phyloP scores from a whole-genome alignment of 2,329 filamentous ascomycete genomes.

The Thelonectria rubi region DNA sequence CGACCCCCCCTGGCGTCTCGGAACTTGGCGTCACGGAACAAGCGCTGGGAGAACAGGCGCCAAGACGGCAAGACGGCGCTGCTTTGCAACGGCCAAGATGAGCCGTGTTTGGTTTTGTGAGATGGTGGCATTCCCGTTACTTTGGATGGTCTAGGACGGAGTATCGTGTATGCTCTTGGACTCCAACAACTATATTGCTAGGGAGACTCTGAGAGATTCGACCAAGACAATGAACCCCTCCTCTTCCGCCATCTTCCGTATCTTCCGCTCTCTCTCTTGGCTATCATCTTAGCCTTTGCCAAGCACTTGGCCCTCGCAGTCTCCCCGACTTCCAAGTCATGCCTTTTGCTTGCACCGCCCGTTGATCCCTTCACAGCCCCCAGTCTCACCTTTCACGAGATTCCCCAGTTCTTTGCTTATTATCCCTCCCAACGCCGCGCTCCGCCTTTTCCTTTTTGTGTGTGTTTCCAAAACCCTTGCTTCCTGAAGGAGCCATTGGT shows the following conservation, averaged over 20 bases:
- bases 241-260: neutral
- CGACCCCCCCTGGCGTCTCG: slow-evolving; percentile 1
- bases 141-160: too few relatives aligned
- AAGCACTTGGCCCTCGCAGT: neutral
- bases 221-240: too few relatives aligned
- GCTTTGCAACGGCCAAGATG: neutral
- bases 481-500: neutral
- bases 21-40: slow-evolving; percentile 2
- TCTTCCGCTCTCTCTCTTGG: neutral
- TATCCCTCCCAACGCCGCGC: neutral
- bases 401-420: neutral
- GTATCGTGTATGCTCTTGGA: too few relatives aligned
- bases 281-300: neutral
- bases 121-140: neutral
- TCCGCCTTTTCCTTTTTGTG: neutral
- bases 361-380: neutral
- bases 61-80: slow-evolving; percentile 26
- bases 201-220: too few relatives aligned
- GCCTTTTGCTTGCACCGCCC: neutral
- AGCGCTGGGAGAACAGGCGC: slow-evolving; percentile 5
- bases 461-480: neutral
- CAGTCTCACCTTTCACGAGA: neutral
- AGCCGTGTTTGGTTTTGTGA: neutral
- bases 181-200: too few relatives aligned
- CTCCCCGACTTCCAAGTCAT: too few relatives aligned